These are phyloP conservation scores for Cynanchum wilfordii DNA, from an alignment of 257 asterid species.

Conservation along the genomic window DNA sequence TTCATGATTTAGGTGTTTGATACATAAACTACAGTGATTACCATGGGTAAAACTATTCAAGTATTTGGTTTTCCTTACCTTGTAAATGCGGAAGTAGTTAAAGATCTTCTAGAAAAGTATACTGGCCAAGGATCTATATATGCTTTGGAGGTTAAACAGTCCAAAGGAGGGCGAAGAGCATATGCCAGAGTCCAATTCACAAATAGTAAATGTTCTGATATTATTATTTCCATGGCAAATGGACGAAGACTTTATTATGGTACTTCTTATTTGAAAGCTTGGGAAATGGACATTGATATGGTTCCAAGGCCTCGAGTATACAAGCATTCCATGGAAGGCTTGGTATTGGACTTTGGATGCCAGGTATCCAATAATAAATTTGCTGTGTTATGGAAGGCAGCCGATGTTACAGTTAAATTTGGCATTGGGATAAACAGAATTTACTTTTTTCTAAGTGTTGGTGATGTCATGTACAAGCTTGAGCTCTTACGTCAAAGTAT, in stretches of 20 bases:
- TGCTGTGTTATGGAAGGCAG: constrained; percentile 40
- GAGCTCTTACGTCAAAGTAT: constrained; percentile 59
- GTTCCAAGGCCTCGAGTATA: constrained; percentile 22
- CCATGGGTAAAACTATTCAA: constrained; percentile 33
- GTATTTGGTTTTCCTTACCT: constrained; percentile 50
- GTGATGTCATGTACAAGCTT: constrained; percentile 44
- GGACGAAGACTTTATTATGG: constrained; percentile 39
- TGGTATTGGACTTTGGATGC: constrained; percentile 55
- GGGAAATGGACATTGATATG: constrained; percentile 36
- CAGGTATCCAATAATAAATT: constrained; percentile 49
- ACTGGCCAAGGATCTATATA: constrained; percentile 44
- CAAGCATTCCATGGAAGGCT: constrained; percentile 33
- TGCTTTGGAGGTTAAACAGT: constrained; percentile 54
- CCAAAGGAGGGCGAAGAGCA: constrained; percentile 42
- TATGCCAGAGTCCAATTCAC: constrained; percentile 69
- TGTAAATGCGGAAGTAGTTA: constrained; percentile 34
- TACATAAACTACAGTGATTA: not conserved
- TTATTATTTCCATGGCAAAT: constrained; percentile 52
- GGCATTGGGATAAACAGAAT: constrained; percentile 42
- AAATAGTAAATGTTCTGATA: constrained; percentile 22
- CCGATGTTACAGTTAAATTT: constrained; percentile 39
- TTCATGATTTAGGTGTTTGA: constrained; percentile 4
- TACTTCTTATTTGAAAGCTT: constrained; percentile 49
- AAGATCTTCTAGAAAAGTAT: constrained; percentile 31
- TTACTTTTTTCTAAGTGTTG: constrained; percentile 26